These are phyloP conservation scores for Sambucus nigra DNA, from an alignment of 129 eudicot species.

Conservation along the genomic window DNA sequence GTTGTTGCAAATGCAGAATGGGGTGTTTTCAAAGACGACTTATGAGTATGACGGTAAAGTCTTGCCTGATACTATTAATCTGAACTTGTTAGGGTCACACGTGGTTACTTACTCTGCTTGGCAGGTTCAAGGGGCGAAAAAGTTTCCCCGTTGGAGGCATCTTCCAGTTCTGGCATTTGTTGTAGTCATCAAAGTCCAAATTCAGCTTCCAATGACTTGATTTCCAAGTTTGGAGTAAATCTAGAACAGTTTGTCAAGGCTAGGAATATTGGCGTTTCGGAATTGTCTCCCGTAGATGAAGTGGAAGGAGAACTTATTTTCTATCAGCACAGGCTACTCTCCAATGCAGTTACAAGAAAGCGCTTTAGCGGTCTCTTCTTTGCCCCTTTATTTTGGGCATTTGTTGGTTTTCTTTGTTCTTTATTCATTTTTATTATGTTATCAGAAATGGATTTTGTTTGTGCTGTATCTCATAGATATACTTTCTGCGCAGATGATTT, in stretches of 20 bases:
- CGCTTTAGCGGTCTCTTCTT: constrained; percentile 48
- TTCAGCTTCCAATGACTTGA: constrained; percentile 21
- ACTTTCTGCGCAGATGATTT: constrained; percentile 54
- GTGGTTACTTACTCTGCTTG: constrained; percentile 6
- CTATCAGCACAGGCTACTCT: constrained; percentile 56
- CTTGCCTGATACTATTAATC: constrained; percentile 6
- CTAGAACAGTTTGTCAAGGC: constrained; percentile 38
- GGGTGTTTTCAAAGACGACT: constrained; percentile 15
- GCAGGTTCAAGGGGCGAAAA: constrained; percentile 29
- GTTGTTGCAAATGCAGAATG: constrained; percentile 27
- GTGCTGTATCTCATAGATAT: constrained; percentile 1
- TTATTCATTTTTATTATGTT: background rate
- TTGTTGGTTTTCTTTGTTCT: constrained; percentile 5
- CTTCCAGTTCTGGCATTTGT: constrained; percentile 38
- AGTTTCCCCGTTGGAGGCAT: constrained; percentile 22
- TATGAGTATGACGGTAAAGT: constrained; percentile 37
- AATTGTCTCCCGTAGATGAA: constrained; percentile 68
- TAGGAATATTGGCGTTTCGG: constrained; percentile 32
- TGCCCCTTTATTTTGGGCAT: background rate
- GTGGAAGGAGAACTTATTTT: constrained; percentile 90
- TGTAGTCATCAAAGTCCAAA: constrained; percentile 28
- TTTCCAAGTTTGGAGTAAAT: constrained; percentile 20
- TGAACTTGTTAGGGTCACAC: constrained; percentile 3
- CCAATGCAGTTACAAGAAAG: constrained; percentile 51
- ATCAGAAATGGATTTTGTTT: background rate